These are phyloP conservation scores for Colletotrichum viniferum DNA, from an alignment of 2,329 filamentous ascomycete species.

Conservation along the genomic window DNA sequence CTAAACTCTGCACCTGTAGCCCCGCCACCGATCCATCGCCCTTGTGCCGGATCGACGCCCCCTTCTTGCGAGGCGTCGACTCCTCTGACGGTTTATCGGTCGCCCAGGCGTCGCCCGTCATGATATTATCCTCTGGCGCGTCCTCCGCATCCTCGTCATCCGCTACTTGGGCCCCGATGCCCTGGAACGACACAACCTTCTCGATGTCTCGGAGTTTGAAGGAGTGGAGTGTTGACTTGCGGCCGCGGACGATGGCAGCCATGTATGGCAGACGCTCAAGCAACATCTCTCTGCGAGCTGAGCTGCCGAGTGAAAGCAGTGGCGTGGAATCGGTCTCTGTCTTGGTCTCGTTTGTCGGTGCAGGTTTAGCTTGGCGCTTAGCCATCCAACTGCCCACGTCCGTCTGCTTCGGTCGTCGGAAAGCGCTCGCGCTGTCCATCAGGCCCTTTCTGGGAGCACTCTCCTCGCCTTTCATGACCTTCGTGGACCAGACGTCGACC, in stretches of 20 bases:
- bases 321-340: constrained; percentile 31
- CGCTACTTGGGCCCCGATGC: constrained; percentile 53
- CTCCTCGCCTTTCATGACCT: constrained; percentile 61
- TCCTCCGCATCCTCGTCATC: constrained; percentile 53
- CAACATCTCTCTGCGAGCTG: constrained; percentile 74
- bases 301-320: constrained; percentile 64
- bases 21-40: constrained; percentile 38
- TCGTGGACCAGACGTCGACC: constrained; percentile 71
- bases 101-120: constrained; percentile 58
- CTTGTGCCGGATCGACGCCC: constrained; percentile 38
- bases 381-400: constrained; percentile 30
- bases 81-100: constrained; percentile 66
- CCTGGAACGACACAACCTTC: constrained; percentile 70
- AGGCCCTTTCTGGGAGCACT: constrained; percentile 39
- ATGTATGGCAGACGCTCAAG: constrained; percentile 90
- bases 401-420: constrained; percentile 45
- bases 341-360: background rate
- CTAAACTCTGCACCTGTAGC: constrained; percentile 66
- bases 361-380: constrained; percentile 21
- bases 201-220: constrained; percentile 64
- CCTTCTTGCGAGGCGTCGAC: constrained; percentile 52
- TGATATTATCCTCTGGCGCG: constrained; percentile 36
- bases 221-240: constrained; percentile 37
- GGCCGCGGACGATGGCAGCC: constrained; percentile 63
- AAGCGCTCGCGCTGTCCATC: constrained; percentile 52